phyloP scores from a whole-genome alignment of 192 early-diverging fungal genomes.

The Podila epigama region DNA sequence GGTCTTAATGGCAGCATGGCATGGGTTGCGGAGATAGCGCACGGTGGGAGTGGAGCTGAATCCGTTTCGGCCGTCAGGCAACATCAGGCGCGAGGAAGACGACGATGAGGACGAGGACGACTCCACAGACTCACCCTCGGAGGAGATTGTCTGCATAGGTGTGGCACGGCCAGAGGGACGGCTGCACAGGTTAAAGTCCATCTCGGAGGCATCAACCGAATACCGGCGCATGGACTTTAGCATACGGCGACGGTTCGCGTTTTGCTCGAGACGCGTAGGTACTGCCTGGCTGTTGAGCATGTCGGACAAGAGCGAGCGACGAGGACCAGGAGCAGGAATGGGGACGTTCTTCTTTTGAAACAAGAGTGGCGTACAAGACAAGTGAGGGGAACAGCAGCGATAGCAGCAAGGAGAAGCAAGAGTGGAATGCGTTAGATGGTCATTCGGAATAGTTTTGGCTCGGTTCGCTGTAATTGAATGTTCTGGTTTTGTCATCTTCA shows the following conservation, averaged over 20 bases:
- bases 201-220: conserved; percentile 42
- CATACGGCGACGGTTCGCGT: conserved; percentile 44
- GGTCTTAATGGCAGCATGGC: conserved; percentile 45
- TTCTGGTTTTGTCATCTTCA: too few species aligned
- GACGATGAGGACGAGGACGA: background rate
- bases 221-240: conserved; percentile 49
- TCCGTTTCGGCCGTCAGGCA: conserved; percentile 13
- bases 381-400: background rate
- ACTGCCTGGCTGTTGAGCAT: conserved; percentile 28
- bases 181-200: conserved; percentile 28
- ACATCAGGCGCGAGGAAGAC: background rate
- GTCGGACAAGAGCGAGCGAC: conserved; percentile 40
- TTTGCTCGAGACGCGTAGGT: conserved; percentile 35
- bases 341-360: conserved; percentile 29
- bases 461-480: too few species aligned
- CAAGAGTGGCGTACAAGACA: conserved; percentile 1
- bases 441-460: background rate
- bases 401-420: background rate
- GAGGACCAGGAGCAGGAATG: conserved; percentile 9
- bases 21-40: conserved; percentile 41
- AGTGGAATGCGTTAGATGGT: conserved; percentile 2
- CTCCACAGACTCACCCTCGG: conserved; percentile 12
- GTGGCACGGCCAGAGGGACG: conserved; percentile 24
- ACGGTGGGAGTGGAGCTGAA: conserved; percentile 34
- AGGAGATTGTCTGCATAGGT: conserved; percentile 19